Evolutionary conservation across 345 rosid species (phyloP), one percentile per base, ranked within the genome.

Genomic region (Jatropha curcas): DNA sequence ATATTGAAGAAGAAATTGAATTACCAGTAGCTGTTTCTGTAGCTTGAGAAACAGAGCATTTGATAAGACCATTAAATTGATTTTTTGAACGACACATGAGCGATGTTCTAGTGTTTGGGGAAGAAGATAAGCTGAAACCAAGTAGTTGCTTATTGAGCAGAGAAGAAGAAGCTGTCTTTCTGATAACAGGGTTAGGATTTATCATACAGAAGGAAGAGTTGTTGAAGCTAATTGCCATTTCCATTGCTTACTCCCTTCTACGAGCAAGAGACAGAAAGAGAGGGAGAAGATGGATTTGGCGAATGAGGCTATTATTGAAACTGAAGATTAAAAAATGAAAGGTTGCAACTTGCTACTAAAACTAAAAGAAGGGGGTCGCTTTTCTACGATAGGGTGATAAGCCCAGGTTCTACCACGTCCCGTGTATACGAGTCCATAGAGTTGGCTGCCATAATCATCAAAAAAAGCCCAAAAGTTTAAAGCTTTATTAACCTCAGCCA

Each of bases 31-130:
- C 50, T 41, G 92, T 27, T 78, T 88, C 88, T 19, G 89, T 46
- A 53, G 89, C 85, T 33, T 79, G 84, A 82, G 95, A 80, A 75
- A 71, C 89, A 68, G 98, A 86, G 85, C 94, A 91, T 52, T 80
- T 77, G 85, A 88, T 77, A 20, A 88, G 85, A 65, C 67, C 68
- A 68, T 35, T 79, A 70, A 65, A 31, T n/a, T 30, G 68, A n/a
- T 59, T 75, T 69, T 78, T 68, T 24, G 87, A 72, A 76, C 71
- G 84, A 50, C 79, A 75, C 45, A 77, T 88, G 41, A 90, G 88
- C 70, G 84, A 71, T 12, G 75, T n/a, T 55, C 72, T 62, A 8
- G 75, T 6, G 73, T 71, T 62, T 55, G 86, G 55, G 45, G 65
- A 62, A 4, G 85, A 78, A 72, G 93, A 74, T 13, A 84, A 84